Conservation (phyloP, 352 stramenopile species). For the Globisporangium rhizosaccharum region DNA sequence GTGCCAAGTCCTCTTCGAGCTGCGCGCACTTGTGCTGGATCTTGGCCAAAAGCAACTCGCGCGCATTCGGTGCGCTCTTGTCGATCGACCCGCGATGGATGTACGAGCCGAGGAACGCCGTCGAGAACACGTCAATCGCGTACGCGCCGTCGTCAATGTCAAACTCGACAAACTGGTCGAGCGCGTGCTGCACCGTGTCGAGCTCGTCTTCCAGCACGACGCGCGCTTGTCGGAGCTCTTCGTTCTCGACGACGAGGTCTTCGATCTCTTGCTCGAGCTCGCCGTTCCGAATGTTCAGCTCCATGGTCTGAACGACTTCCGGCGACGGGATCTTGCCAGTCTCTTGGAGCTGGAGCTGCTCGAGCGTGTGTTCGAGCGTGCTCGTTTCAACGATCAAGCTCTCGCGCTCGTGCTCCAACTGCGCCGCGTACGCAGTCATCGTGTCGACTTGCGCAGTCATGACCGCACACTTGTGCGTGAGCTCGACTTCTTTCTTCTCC, state of each 20-base stretch:
- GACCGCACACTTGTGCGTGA: conserved; percentile 54
- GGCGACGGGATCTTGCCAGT: conserved; percentile 53
- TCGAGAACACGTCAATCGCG: conserved; percentile 67
- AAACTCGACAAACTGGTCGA: conserved; percentile 59
- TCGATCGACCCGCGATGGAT: conserved; percentile 63
- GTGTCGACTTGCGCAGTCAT: conserved; percentile 40
- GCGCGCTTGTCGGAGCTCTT: conserved; percentile 44
- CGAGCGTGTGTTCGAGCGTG: conserved; percentile 49
- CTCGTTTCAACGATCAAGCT: conserved; percentile 45
- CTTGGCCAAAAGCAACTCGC: conserved; percentile 49
- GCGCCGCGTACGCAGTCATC: conserved; percentile 34
- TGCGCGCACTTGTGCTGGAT: conserved; percentile 46
- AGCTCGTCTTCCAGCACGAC: conserved; percentile 46
- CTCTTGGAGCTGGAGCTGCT: conserved; percentile 55
- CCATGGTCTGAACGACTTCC: conserved; percentile 52
- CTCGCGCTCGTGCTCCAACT: conserved; percentile 56
- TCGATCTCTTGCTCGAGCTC: conserved; percentile 68
- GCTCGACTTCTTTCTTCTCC: conserved; percentile 34
- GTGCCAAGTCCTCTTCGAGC: conserved; percentile 51
- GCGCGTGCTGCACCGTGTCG: conserved; percentile 55
- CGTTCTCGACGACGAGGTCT: conserved; percentile 69
- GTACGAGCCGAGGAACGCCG: conserved; percentile 53
- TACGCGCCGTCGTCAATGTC: conserved; percentile 36
- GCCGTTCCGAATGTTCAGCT: conserved; percentile 42
- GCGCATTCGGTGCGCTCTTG: conserved; percentile 47